A percentile compares a stretch with the other conserved stretches of the same genome.
These are phyloP conservation scores for Kwoniella sp. DNA, from an alignment of 768 basidiomycete genomes.

Conservation along the genomic window DNA sequence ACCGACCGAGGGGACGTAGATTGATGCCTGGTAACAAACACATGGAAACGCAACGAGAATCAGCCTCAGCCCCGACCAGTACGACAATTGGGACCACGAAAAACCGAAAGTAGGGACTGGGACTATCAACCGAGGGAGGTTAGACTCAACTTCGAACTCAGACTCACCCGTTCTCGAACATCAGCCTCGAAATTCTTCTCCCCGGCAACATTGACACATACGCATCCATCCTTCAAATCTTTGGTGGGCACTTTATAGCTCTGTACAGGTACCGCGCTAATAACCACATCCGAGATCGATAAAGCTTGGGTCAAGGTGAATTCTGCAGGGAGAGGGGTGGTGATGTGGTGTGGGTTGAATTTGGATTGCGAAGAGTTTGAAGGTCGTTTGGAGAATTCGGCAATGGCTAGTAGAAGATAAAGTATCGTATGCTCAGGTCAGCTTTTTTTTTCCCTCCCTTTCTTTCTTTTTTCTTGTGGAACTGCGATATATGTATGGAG, in stretches of 20 bases:
- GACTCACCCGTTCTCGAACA: conserved; percentile 82
- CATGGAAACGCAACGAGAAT: background rate
- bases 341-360: conserved; percentile 82
- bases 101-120: no score
- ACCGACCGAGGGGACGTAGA: conserved; percentile 95
- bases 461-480: no score
- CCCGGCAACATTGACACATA: conserved; percentile 87
- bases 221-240: conserved; percentile 87
- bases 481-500: background rate
- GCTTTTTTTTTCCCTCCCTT: background rate
- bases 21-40: conserved; percentile 70
- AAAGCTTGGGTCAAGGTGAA: conserved; percentile 78
- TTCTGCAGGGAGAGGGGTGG: conserved; percentile 65
- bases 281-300: conserved; percentile 83
- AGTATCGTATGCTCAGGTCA: background rate
- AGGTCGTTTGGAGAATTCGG: conserved; percentile 96
- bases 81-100: no score
- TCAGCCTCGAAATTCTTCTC: conserved; percentile 97
- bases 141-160: no score
- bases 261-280: conserved; percentile 85
- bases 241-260: conserved; percentile 86
- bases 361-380: conserved; percentile 52
- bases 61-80: no score
- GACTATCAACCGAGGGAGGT: no score
- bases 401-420: conserved; percentile 59